A percentile compares a stretch with the other conserved stretches of the same genome.
Conservation (phyloP, 305 asterid genomes). For the Fraxinus baroniana region DNA sequence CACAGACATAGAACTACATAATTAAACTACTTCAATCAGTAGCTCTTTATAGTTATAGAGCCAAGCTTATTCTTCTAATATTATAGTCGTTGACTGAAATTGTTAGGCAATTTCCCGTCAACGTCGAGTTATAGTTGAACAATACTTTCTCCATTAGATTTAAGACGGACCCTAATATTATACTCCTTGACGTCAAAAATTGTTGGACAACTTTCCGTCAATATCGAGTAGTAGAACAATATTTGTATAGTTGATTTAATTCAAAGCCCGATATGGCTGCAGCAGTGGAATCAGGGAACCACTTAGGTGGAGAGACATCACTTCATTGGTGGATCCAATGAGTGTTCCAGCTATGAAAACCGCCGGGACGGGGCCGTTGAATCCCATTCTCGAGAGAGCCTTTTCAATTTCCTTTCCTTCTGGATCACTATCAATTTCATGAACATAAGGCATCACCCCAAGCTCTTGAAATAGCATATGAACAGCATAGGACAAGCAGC, state of each 20-base stretch:
- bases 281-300: conserved; percentile 59
- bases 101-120: background rate
- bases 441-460: conserved; percentile 37
- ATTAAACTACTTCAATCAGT: background rate
- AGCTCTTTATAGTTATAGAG: background rate
- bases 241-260: background rate
- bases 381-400: conserved; percentile 59
- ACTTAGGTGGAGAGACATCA: conserved; percentile 73
- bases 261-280: conserved; percentile 30
- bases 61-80: background rate
- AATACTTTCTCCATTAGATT: background rate
- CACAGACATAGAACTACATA: background rate
- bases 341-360: conserved; percentile 66
- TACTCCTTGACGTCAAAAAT: background rate
- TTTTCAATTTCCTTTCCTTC: conserved; percentile 66
- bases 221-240: background rate
- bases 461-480: conserved; percentile 55
- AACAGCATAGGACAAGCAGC: conserved; percentile 73
- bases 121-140: background rate
- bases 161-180: background rate
- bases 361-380: conserved; percentile 57
- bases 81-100: background rate
- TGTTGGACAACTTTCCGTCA: background rate
- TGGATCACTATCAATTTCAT: conserved; percentile 57
- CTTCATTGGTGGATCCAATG: conserved; percentile 72